Conservation (phyloP, 2,329 filamentous ascomycete species). For the Pseudocercospora macadamiae region DNA sequence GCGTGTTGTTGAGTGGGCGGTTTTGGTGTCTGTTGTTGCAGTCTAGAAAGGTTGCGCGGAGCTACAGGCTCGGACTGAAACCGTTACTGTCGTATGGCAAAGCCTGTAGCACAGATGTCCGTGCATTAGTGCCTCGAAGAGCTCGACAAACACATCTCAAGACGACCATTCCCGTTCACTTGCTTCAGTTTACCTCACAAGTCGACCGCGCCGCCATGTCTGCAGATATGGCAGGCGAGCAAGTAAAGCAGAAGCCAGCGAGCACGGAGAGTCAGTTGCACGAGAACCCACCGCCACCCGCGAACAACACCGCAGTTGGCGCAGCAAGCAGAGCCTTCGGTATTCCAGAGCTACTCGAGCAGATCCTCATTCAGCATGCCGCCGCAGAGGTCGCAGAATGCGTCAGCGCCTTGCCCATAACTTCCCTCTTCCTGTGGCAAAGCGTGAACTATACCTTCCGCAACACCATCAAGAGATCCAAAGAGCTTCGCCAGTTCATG, state of each 20-base stretch:
- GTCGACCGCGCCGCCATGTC: no score
- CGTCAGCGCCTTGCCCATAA: not conserved
- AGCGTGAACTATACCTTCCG: not conserved
- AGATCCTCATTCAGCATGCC: not conserved
- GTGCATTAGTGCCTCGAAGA: not conserved
- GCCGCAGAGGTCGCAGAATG: not conserved
- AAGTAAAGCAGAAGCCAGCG: not conserved
- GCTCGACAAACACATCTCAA: no score
- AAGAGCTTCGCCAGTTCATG: constrained; percentile 2
- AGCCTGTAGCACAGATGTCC: not conserved
- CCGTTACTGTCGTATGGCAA: not conserved
- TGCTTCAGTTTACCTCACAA: no score
- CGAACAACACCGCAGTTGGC: not conserved
- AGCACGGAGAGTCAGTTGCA: no score
- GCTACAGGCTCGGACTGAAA: not conserved
- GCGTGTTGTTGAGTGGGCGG: no score
- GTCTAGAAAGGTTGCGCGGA: no score
- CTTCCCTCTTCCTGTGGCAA: not conserved
- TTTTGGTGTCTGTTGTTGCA: no score
- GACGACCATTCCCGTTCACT: no score
- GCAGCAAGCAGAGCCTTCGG: not conserved
- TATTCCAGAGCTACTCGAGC: not conserved
- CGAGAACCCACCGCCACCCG: not conserved
- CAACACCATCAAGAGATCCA: not conserved
- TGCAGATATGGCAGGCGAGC: no score